Conservation (phyloP, 129 eudicot species). For the Scalesia atractyloides region DNA sequence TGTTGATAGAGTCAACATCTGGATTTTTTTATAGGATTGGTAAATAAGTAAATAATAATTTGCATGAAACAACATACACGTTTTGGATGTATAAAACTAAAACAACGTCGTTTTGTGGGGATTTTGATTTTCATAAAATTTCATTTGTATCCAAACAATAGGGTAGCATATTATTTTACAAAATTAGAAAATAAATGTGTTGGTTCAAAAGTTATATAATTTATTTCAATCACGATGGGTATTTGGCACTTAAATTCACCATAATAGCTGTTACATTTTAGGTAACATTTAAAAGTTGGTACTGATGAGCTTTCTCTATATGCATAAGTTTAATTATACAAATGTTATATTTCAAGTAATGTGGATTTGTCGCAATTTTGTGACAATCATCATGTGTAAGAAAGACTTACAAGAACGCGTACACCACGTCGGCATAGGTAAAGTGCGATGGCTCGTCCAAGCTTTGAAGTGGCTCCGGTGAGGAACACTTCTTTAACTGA, state of each 20-base stretch:
- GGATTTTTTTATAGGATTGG: constrained; percentile 10
- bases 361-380: background rate
- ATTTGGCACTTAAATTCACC: constrained; percentile 21
- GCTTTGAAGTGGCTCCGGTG: constrained; percentile 94
- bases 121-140: background rate
- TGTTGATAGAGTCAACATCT: constrained; percentile 81
- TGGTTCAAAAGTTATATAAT: background rate
- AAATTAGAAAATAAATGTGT: background rate
- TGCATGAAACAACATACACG: background rate
- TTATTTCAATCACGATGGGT: constrained; percentile 17
- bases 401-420: constrained; percentile 69
- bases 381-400: background rate
- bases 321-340: background rate
- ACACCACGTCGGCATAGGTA: constrained; percentile 68
- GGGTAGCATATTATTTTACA: background rate
- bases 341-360: background rate
- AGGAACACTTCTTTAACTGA: constrained; percentile 75
- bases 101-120: background rate
- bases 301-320: background rate
- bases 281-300: constrained; percentile 20
- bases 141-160: background rate
- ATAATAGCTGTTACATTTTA: background rate
- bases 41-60: background rate
- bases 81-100: background rate
- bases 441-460: constrained; percentile 96